Evolutionary conservation across 2,329 filamentous ascomycete genomes (phyloP), one percentile per base, ranked within the genome.

Genomic region (Aspergillus awamori): DNA sequence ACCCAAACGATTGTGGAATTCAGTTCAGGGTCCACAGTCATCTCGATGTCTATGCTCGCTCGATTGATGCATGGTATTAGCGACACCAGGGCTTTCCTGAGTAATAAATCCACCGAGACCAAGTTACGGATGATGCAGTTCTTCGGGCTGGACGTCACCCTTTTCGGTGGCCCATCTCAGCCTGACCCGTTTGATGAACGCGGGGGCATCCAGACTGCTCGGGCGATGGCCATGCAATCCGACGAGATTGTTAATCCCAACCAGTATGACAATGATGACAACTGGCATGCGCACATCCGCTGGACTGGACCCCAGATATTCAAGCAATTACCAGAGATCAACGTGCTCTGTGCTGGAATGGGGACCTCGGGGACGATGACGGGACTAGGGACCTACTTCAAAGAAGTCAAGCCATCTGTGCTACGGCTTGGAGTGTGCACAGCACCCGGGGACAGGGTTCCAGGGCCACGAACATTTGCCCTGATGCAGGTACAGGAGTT

Each of bases 291-390:
- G 1, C 85, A 87, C 63, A 71, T 84, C 10, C 80, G 79, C 22
- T 87, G 85, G 85, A 87, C 85, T 0, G 85, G 85, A 0, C 83
- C 84, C 0, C 85, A 87, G 63, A 85, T 87, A 15, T 75, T 81
- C 51, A 79, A 75, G 57, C 85, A 87, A 57, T 68, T 87, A 0
- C 85, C 85, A 0, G 78, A 85, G 49, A 85, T 87, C 61, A 83
- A 81, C 36, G 68, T 87, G 2, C 76, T 87, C 15, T 86, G 84
- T 61, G 80, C 83, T 1, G 83, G 83, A 1, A 83, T 87, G 80
- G 85, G 85, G 0, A 87, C 84, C 0, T 82, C 83, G 1, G 75
- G 84, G 71, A 79, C 80, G 1, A 80, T 84, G 71, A 83, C 82
- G 0, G 82, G 82, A 1, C 68, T 82, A 10, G 81, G 83, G 0